These are phyloP conservation scores for Amylocarpus encephaloides DNA, from an alignment of 2,329 filamentous ascomycete genomes.

Conservation along the genomic window DNA sequence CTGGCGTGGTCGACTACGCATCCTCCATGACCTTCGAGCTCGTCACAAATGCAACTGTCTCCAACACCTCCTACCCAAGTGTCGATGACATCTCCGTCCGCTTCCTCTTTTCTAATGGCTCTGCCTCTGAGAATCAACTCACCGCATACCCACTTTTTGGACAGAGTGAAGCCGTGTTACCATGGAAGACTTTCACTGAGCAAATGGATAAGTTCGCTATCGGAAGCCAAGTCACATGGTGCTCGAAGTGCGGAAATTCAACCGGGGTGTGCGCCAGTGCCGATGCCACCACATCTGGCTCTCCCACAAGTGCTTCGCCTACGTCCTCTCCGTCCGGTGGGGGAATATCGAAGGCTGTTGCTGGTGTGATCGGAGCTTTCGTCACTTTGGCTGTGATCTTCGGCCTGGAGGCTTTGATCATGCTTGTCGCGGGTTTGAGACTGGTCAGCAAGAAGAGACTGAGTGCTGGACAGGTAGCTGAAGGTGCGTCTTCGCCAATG, in stretches of 20 bases:
- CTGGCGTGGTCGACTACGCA: constrained; percentile 76
- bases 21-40: constrained; percentile 75
- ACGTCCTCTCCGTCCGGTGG: constrained; percentile 21
- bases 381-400: constrained; percentile 60
- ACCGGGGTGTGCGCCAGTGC: constrained; percentile 57
- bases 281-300: constrained; percentile 27
- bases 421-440: constrained; percentile 51
- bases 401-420: constrained; percentile 45
- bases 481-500: too few relatives aligned
- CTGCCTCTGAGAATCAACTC: constrained; percentile 39
- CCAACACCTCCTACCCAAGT: constrained; percentile 41
- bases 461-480: too few relatives aligned
- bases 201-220: constrained; percentile 63
- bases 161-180: constrained; percentile 45
- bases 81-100: constrained; percentile 47
- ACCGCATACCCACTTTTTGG: constrained; percentile 54
- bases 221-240: constrained; percentile 62
- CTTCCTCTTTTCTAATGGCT: constrained; percentile 56
- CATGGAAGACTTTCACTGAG: constrained; percentile 62
- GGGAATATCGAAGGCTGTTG: constrained; percentile 59
- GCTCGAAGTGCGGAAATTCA: constrained; percentile 65
- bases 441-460: constrained; percentile 48
- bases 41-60: constrained; percentile 46
- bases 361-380: constrained; percentile 72
- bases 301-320: constrained; percentile 24